phyloP scores from a whole-genome alignment of 2,329 filamentous ascomycete species.

The Alternaria sp. region DNA sequence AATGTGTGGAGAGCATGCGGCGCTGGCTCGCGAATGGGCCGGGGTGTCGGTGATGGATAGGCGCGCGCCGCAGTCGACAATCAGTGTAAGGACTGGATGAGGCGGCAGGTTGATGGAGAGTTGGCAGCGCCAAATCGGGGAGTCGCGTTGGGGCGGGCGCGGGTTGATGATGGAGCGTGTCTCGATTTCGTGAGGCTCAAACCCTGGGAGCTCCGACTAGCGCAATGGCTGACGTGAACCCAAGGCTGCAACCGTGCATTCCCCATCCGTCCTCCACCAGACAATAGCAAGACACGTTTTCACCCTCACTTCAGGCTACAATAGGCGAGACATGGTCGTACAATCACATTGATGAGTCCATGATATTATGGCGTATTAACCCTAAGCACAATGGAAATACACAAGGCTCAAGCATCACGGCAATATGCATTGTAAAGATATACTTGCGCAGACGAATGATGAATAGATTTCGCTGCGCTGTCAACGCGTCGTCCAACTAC shows the following conservation, averaged over 20 bases:
- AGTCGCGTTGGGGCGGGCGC: slow-evolving; percentile 16
- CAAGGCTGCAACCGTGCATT: slow-evolving; percentile 6
- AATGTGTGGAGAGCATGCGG: slow-evolving; percentile 40
- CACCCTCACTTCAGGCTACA: background rate
- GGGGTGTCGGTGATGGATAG: background rate
- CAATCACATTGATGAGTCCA: background rate
- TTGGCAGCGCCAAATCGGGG: background rate
- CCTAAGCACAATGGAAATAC: rapidly evolving
- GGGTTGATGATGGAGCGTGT: slow-evolving; percentile 17
- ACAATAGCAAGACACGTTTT: background rate
- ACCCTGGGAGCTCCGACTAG: slow-evolving; percentile 4
- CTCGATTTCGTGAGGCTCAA: slow-evolving; percentile 14
- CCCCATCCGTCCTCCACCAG: background rate
- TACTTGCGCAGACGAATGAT: background rate
- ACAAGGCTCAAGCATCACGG: background rate
- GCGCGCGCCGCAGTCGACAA: slow-evolving; percentile 3
- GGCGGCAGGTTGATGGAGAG: background rate
- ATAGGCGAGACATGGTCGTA: background rate
- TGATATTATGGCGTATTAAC: background rate
- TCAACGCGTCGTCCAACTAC: slow-evolving; percentile 1
- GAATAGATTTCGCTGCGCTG: slow-evolving; percentile 8
- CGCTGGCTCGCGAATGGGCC: slow-evolving; percentile 16
- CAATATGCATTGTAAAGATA: background rate
- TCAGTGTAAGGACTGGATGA: background rate
- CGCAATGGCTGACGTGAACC: slow-evolving; percentile 8